phyloP scores from a whole-genome alignment of 371 early-diverging fungal species.

The Lichtheimia corymbifera region DNA sequence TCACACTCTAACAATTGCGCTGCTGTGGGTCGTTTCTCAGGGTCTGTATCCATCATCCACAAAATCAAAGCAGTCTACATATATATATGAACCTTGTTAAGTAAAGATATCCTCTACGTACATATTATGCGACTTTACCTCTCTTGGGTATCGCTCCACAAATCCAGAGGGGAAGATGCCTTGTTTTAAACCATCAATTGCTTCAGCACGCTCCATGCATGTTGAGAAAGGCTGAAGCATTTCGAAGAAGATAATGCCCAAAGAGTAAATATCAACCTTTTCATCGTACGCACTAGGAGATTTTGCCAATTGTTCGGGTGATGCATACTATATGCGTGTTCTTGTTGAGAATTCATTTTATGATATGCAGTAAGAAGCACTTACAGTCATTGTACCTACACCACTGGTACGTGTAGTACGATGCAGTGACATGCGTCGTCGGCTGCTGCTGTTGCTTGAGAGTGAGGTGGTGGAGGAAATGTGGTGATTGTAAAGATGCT shows the following conservation, averaged over 20 bases:
- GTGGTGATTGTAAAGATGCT: neutral
- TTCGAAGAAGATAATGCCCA: conserved; percentile 75
- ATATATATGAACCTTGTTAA: conserved; percentile 1
- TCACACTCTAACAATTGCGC: conserved; percentile 73
- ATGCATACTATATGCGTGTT: conserved; percentile 71
- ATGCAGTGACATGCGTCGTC: conserved; percentile 3
- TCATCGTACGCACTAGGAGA: conserved; percentile 58
- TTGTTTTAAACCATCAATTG: conserved; percentile 58
- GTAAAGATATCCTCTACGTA: neutral
- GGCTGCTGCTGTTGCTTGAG: neutral
- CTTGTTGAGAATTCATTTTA: neutral
- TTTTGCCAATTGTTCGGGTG: conserved; percentile 86
- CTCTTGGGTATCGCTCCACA: conserved; percentile 75
- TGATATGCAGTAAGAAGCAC: conserved; percentile 3
- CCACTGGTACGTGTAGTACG: conserved; percentile 50
- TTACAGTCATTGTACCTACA: conserved; percentile 74
- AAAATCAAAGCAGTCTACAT: conserved; percentile 62
- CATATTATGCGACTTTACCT: conserved; percentile 31
- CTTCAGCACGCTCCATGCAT: conserved; percentile 68
- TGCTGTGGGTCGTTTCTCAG: conserved; percentile 73
- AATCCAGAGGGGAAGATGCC: conserved; percentile 77
- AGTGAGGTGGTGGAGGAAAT: neutral
- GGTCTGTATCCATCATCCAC: conserved; percentile 76
- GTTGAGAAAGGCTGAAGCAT: conserved; percentile 67
- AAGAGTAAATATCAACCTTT: conserved; percentile 71